Percentiles rank a stretch among this genome's conserved stretches.
These are phyloP conservation scores for Geotrichum fermentans DNA, from an alignment of 1,139 yeast species.

Conservation along the genomic window DNA sequence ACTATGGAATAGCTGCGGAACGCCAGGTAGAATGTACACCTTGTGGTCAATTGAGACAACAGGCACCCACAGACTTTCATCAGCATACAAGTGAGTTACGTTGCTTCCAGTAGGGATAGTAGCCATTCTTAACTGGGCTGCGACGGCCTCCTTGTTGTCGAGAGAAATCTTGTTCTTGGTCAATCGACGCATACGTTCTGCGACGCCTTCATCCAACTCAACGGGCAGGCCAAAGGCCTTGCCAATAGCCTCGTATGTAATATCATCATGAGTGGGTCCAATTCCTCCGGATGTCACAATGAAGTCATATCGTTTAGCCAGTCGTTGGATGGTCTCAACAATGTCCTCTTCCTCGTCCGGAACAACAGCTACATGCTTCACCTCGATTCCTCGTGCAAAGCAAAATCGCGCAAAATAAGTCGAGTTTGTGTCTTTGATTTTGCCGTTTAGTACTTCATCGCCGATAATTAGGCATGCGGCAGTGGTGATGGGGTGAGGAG, in stretches of 20 bases:
- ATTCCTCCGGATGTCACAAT: slow-evolving; percentile 77
- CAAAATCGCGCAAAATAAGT: slow-evolving; percentile 65
- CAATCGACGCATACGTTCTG: slow-evolving; percentile 52
- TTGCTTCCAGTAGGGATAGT: slow-evolving; percentile 53
- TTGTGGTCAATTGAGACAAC: slow-evolving; percentile 59
- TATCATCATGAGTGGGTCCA: slow-evolving; percentile 89
- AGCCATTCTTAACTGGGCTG: slow-evolving; percentile 74
- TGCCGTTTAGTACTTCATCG: slow-evolving; percentile 85
- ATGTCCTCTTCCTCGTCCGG: slow-evolving; percentile 74
- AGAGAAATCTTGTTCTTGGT: slow-evolving; percentile 42
- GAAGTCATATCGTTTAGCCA: slow-evolving; percentile 56
- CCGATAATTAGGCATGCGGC: slow-evolving; percentile 62
- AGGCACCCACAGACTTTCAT: slow-evolving; percentile 74
- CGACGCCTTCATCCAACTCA: slow-evolving; percentile 53
- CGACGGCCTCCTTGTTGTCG: slow-evolving; percentile 41
- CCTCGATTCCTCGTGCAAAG: slow-evolving; percentile 59
- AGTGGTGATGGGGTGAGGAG: slow-evolving; percentile 25
- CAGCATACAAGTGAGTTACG: slow-evolving; percentile 51
- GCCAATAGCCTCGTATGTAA: slow-evolving; percentile 69
- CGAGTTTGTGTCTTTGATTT: slow-evolving; percentile 75
- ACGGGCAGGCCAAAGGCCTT: slow-evolving; percentile 54
- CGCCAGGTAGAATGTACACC: slow-evolving; percentile 74
- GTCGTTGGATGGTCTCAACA: slow-evolving; percentile 45
- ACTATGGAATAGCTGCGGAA: slow-evolving; percentile 63
- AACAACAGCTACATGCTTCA: slow-evolving; percentile 63